Evolutionary conservation across 1,284 basidiomycete species (phyloP), one percentile per base, ranked within the genome.

Genomic region (Apiotrichum porosum): DNA sequence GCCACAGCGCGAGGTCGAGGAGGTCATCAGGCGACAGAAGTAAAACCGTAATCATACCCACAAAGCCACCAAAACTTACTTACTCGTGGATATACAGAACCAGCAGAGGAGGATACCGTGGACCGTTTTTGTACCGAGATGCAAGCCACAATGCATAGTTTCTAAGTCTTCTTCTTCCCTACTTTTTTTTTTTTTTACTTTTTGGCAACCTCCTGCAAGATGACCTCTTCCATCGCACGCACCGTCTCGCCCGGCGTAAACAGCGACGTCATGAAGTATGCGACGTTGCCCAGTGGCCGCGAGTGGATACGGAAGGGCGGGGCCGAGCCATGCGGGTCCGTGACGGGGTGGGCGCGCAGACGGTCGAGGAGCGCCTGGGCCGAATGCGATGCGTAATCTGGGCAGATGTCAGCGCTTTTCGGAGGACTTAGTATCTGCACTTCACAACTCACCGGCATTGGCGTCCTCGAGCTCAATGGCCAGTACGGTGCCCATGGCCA

Each of bases 261-360:
- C 36, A 97, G 77, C 72, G 86, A 93, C 6, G 84, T 86, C 81
- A 98, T 97, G 69, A 97, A 84, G 72, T 98, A 98, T 12, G 88
- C 85, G 10, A 97, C 86, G 62, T 95, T 84, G 0, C 94, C 94
- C 22, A 97, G 75, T 0, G 94, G 93, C 53, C 94, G 79, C 50
- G 83, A 91, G 69, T 97, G 88, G 15, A 97, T 80, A 18, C 83
- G 80, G 64, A 86, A 90, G 8, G 68, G 65, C 35, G 58, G 44
- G 49, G 58, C 66, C 9, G 49, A 37, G 31, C 44, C 44, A 5
- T 26, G 30, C n/a, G 52, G 47, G 18, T 49, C 43, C 8, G 42
- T 33, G 42, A 66, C 51, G 37, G 51, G 47, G 34, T 53, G 47
- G 24, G 48, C 42, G 32, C 61, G 54, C 1, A 72, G 51, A 3